Percentiles rank a stretch among this genome's conserved stretches.
Conservation (phyloP, 1,139 yeast genomes). For the Suhomyces yuchorum region DNA sequence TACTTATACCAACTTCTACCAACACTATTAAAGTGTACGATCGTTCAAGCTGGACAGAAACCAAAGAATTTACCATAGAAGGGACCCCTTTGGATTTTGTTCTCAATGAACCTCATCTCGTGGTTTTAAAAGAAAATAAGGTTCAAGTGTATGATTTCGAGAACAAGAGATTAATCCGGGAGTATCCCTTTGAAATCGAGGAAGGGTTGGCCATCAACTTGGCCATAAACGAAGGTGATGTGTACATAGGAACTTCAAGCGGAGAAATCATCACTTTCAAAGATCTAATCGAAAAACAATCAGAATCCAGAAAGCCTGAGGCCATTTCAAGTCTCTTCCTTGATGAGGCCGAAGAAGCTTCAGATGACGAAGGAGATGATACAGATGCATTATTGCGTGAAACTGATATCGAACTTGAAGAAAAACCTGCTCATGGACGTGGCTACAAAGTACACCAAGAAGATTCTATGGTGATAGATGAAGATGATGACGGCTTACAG, state of each 20-base stretch:
- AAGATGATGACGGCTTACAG: conserved; percentile 30
- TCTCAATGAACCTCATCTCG: conserved; percentile 49
- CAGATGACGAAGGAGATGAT: conserved; percentile 28
- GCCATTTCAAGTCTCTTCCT: conserved; percentile 25
- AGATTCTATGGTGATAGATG: conserved; percentile 42
- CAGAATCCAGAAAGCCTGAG: conserved; percentile 1
- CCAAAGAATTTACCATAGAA: conserved; percentile 14
- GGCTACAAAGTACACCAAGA: conserved; percentile 27
- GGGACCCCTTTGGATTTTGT: conserved; percentile 47
- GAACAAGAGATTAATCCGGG: conserved; percentile 28
- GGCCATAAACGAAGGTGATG: conserved; percentile 27
- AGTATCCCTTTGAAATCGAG: conserved; percentile 15
- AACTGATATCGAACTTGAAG: conserved; percentile 20
- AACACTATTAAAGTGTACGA: conserved; percentile 39
- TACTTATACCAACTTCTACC: conserved; percentile 57
- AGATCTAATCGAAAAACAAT: conserved; percentile 23
- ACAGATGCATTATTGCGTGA: conserved; percentile 25
- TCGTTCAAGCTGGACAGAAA: conserved; percentile 33
- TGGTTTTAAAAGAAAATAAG: conserved; percentile 40
- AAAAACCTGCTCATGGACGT: conserved; percentile 9
- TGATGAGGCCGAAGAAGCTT: conserved; percentile 34
- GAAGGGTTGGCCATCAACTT: conserved; percentile 23
- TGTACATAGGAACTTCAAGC: conserved; percentile 54
- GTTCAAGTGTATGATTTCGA: conserved; percentile 59
- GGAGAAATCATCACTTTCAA: conserved; percentile 51